Conservation (phyloP, 148 eudicot species). For the Rhododendron kiyosumense region DNA sequence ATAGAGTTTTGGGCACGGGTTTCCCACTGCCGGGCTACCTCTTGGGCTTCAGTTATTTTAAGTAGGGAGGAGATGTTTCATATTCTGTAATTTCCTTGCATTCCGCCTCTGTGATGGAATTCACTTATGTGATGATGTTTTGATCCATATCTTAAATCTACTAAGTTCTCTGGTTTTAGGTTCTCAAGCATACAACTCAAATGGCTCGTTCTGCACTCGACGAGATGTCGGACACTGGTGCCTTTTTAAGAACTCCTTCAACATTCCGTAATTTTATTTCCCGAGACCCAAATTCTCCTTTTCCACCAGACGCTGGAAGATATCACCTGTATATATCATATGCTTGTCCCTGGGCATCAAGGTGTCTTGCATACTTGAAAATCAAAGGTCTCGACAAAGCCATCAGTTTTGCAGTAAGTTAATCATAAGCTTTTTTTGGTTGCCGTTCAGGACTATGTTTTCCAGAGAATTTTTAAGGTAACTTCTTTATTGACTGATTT, state of each 20-base stretch:
- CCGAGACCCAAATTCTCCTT: slow-evolving; percentile 61
- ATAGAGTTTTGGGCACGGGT: not conserved
- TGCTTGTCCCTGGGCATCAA: slow-evolving; percentile 93
- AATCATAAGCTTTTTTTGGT: not conserved
- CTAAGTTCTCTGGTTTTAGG: not conserved
- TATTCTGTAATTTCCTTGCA: not conserved
- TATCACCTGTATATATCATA: slow-evolving; percentile 86
- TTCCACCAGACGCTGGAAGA: slow-evolving; percentile 74
- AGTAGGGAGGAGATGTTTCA: not conserved
- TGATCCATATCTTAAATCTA: not conserved
- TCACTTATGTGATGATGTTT: not conserved
- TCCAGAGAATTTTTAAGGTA: not conserved
- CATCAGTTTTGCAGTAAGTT: slow-evolving; percentile 63
- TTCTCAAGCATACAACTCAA: slow-evolving; percentile 22
- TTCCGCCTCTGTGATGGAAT: not conserved
- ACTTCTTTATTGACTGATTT: not conserved
- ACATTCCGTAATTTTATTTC: slow-evolving; percentile 70
- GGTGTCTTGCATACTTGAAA: slow-evolving; percentile 71
- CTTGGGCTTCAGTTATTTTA: not conserved
- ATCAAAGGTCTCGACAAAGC: slow-evolving; percentile 82
- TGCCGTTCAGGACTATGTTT: not conserved
- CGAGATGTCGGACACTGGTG: slow-evolving; percentile 70
- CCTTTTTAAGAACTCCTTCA: slow-evolving; percentile 62
- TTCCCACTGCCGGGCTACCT: not conserved
- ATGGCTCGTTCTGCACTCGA: slow-evolving; percentile 77